Evolutionary conservation across 345 rosid genomes (phyloP).

Genomic region (Trapa bicornis): DNA sequence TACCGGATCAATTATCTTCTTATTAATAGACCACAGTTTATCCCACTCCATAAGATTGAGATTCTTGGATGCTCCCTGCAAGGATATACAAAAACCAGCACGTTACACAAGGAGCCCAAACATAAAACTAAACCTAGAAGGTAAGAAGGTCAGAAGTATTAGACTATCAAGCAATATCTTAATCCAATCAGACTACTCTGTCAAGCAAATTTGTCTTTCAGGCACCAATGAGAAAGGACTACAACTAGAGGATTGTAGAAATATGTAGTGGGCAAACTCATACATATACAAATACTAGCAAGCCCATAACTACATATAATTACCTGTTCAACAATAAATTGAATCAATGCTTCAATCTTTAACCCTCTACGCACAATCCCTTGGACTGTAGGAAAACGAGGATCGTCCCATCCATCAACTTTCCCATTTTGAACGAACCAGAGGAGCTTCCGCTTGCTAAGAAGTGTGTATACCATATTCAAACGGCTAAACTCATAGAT

Average conservation of each 20-base stretch:
- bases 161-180: no score
- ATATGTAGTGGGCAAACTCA: not conserved
- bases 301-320: not conserved
- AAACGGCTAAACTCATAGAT: slow-evolving; percentile 78
- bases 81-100: not conserved
- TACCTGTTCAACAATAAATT: slow-evolving; percentile 94
- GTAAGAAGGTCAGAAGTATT: no score
- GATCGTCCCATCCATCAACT: slow-evolving; percentile 99
- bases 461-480: slow-evolving; percentile 83
- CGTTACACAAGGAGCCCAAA: not conserved
- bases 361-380: slow-evolving; percentile 92
- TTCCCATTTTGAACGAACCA: slow-evolving; percentile 86
- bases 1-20: slow-evolving; percentile 86
- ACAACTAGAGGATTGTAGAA: not conserved
- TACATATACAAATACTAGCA: not conserved
- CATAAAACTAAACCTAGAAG: not conserved
- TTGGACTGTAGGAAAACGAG: slow-evolving; percentile 95
- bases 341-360: slow-evolving; percentile 77
- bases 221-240: not conserved
- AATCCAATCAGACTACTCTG: not conserved
- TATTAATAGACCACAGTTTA: slow-evolving; percentile 89
- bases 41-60: slow-evolving; percentile 98
- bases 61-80: slow-evolving; percentile 88
- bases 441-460: slow-evolving; percentile 86
- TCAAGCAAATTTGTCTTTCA: not conserved